phyloP scores from a whole-genome alignment of 2,329 filamentous ascomycete genomes.

The Emericellopsis cladophorae region DNA sequence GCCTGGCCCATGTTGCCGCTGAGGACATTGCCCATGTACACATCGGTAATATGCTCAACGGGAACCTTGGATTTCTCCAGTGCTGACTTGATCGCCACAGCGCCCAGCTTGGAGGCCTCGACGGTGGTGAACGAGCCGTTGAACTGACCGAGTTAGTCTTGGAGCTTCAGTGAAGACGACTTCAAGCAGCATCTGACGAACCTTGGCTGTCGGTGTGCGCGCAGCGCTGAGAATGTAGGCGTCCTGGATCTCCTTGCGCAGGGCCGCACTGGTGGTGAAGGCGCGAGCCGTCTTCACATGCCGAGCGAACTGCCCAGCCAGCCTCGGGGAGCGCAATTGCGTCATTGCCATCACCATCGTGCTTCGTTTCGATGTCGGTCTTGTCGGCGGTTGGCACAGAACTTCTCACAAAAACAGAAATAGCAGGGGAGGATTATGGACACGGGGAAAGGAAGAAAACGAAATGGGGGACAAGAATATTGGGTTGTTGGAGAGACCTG shows the following conservation, averaged over 20 bases:
- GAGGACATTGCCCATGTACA: constrained; percentile 96
- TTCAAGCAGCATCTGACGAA: constrained; percentile 19
- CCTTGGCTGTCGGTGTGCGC: constrained; percentile 82
- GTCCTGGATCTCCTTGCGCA: constrained; percentile 62
- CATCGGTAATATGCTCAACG: constrained; percentile 68
- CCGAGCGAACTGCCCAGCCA: constrained; percentile 20
- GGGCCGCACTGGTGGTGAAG: constrained; percentile 31
- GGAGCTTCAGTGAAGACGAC: too few relatives aligned
- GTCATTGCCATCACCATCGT: constrained; percentile 12
- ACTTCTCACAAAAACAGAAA: neutral
- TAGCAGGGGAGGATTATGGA: neutral
- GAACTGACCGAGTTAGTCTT: constrained; percentile 45
- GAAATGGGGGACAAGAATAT: neutral
- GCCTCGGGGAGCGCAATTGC: constrained; percentile 20
- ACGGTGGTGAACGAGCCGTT: constrained; percentile 82
- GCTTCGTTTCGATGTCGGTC: too few relatives aligned
- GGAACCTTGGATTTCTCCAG: constrained; percentile 78
- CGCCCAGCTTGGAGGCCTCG: constrained; percentile 76
- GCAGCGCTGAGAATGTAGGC: constrained; percentile 89
- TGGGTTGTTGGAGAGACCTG: neutral
- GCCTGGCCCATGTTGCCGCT: constrained; percentile 77
- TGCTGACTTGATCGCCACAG: constrained; percentile 83
- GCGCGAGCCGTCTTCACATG: constrained; percentile 27
- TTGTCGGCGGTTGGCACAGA: neutral
- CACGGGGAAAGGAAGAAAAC: constrained; percentile 2